Base-by-base conservation (phyloP, 768 basidiomycete species). In the Auriculariales sp. region DNA sequence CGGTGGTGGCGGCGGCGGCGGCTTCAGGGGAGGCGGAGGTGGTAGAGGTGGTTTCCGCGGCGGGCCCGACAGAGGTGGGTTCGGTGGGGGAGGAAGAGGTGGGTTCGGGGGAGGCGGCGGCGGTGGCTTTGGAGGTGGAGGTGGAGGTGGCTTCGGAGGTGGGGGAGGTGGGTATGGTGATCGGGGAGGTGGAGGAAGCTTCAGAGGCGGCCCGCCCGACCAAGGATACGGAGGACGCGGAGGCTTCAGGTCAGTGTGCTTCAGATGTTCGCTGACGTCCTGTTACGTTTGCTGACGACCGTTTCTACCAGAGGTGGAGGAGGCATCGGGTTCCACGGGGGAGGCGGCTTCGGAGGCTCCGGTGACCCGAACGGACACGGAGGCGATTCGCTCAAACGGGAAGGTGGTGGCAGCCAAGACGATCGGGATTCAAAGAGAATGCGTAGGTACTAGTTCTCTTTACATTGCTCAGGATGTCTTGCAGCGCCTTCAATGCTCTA, bases 401-500 rank as follows among this genome's bases (percentile, higher is more conserved):
- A 85, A 55, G 74, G 74, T 61, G 73, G 81, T 48, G 79, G 81
- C 68, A 81, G 81, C 64, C 84, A 74, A 64, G 86, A 89, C 60
- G 86, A 89, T 64, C 76, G 86, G 56, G 86, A 88, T 56, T 58
- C 72, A 29, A 90, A 90, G 67, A 81, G 87, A 61, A 79, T 82
- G 59, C 77, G 87, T 60, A 53, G 52, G 49, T 87, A 84, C 66
- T 89, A 77, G 73, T 11, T n/a, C n/a, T n/a, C n/a, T n/a, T n/a
- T n/a, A n/a, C n/a, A n/a, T n/a, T n/a, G n/a, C n/a, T n/a, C n/a
- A n/a, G n/a, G n/a, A n/a, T n/a, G n/a, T n/a, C n/a, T n/a, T n/a
- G n/a, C n/a, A n/a, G n/a, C n/a, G n/a, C n/a, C n/a, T n/a, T n/a
- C n/a, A n/a, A n/a, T n/a, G n/a, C n/a, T n/a, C n/a, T n/a, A n/a